Evolutionary conservation across 371 early-diverging fungal genomes (phyloP).

Genomic region (Enterospora canceri): DNA sequence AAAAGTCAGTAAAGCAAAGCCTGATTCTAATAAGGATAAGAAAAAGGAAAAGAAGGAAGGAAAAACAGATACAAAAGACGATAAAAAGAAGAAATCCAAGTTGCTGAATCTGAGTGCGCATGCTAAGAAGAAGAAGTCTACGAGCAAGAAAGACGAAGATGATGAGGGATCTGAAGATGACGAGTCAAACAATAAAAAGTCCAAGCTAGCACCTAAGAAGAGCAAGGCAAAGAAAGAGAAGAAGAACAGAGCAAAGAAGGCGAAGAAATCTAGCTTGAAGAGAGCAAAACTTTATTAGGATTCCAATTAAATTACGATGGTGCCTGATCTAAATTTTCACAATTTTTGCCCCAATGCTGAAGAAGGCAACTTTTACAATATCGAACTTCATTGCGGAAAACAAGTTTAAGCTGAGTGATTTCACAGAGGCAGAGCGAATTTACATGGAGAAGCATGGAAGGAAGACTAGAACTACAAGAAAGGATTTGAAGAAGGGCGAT

Average conservation of each 20-base stretch:
- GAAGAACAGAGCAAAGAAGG: background rate
- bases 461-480: constrained; percentile 29
- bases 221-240: constrained; percentile 1
- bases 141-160: background rate
- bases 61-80: background rate
- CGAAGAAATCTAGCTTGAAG: background rate
- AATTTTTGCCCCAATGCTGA: constrained; percentile 32
- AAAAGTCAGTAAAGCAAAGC: background rate
- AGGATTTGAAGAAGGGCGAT: constrained; percentile 39
- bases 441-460: constrained; percentile 17
- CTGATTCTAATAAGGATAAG: background rate
- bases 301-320: too few relatives aligned
- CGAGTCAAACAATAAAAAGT: background rate
- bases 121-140: background rate
- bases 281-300: too few relatives aligned
- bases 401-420: background rate
- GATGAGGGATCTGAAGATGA: background rate
- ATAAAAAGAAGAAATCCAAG: constrained; percentile 3
- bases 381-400: constrained; percentile 5
- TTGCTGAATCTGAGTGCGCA: background rate
- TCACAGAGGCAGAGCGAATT: constrained; percentile 1
- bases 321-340: constrained; percentile 30
- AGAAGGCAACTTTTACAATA: constrained; percentile 18
- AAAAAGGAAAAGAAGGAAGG: constrained; percentile 6
- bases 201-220: background rate